phyloP scores from a whole-genome alignment of 768 basidiomycete species.

The Boletus rex-veris region DNA sequence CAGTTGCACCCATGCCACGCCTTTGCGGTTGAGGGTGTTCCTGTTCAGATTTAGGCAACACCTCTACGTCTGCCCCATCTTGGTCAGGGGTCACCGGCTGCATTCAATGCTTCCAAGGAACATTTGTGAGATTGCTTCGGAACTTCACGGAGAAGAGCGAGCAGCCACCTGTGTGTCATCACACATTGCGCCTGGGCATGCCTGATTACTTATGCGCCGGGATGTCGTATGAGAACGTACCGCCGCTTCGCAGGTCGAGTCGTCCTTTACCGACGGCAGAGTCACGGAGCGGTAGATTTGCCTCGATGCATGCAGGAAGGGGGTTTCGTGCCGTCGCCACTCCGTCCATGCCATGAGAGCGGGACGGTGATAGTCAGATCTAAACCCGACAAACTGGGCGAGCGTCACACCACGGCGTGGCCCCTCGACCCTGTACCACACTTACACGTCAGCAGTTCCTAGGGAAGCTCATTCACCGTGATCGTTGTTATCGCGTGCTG shows the following conservation, averaged over 20 bases:
- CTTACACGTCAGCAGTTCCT: background rate
- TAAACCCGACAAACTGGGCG: background rate
- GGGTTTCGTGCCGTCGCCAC: background rate
- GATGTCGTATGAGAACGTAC: background rate
- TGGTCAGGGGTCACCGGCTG: background rate
- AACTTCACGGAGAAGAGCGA: background rate
- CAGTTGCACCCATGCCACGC: background rate
- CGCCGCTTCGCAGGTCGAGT: background rate
- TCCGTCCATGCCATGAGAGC: background rate
- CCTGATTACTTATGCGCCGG: background rate
- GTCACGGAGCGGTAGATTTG: background rate
- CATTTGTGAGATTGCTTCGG: background rate
- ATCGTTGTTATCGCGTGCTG: background rate
- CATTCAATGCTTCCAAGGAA: background rate
- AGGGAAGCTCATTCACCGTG: background rate
- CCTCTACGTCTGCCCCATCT: background rate
- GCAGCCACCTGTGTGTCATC: background rate
- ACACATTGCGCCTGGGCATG: constrained; percentile 1
- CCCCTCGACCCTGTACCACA: background rate
- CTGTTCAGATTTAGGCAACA: too few relatives aligned
- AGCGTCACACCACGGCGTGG: background rate
- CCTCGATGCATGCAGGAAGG: background rate
- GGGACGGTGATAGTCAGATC: constrained; percentile 3
- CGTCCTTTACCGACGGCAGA: constrained; percentile 8
- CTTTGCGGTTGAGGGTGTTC: background rate